A percentile compares a stretch with the other conserved stretches of the same genome.
Conservation (phyloP, 2,329 filamentous ascomycete genomes). For the Trichothecium sympodiale region DNA sequence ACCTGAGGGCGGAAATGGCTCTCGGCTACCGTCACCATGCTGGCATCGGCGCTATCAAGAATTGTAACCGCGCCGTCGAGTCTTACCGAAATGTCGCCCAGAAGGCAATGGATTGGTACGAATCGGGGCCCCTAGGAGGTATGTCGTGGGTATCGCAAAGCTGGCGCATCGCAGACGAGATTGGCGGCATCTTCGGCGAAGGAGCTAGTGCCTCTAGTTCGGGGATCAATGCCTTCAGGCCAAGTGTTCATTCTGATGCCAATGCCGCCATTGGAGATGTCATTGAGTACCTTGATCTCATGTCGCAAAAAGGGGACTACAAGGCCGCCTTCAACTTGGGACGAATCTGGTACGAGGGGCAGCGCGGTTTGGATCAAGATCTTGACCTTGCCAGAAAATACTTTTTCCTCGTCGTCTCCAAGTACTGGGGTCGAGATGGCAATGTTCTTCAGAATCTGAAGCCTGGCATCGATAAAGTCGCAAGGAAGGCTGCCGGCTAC, state of each 20-base stretch:
- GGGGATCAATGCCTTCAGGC: conserved; percentile 67
- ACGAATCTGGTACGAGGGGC: conserved; percentile 79
- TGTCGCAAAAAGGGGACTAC: conserved; percentile 81
- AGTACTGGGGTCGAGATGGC: conserved; percentile 76
- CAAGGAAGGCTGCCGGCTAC: conserved; percentile 74
- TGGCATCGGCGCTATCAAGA: conserved; percentile 75
- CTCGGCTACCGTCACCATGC: conserved; percentile 75
- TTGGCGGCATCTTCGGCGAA: conserved; percentile 88
- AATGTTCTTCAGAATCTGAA: conserved; percentile 60
- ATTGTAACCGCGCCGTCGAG: conserved; percentile 72
- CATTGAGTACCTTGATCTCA: conserved; percentile 83
- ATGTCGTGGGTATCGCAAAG: conserved; percentile 65
- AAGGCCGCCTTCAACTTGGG: conserved; percentile 81
- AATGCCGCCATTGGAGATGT: conserved; percentile 87
- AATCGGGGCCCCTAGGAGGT: conserved; percentile 83
- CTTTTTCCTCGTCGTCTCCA: conserved; percentile 67
- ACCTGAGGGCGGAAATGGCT: conserved; percentile 86
- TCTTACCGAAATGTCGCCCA: conserved; percentile 93
- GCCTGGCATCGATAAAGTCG: conserved; percentile 62
- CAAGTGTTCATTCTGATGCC: conserved; percentile 63
- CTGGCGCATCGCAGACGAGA: conserved; percentile 79
- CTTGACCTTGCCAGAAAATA: conserved; percentile 66
- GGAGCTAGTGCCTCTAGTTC: conserved; percentile 86
- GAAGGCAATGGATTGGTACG: conserved; percentile 80
- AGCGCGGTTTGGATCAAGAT: conserved; percentile 62